These are phyloP conservation scores for Talaromyces rugulosus DNA, from an alignment of 2,329 filamentous ascomycete species.

Conservation along the genomic window DNA sequence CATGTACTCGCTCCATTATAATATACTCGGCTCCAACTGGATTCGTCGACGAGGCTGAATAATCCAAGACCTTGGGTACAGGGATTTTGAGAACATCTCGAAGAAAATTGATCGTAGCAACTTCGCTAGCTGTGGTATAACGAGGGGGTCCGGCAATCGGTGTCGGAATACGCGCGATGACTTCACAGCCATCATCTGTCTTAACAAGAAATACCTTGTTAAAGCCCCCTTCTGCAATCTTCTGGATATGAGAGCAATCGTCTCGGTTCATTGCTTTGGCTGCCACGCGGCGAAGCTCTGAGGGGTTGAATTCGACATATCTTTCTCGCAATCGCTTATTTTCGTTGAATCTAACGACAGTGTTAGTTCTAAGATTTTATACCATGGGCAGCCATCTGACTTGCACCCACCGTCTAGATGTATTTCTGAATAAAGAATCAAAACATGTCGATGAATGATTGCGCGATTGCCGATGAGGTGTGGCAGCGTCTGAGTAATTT, in stretches of 20 bases:
- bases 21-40: constrained; percentile 40
- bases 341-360: neutral
- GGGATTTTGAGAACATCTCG: constrained; percentile 27
- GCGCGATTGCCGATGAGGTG: no score
- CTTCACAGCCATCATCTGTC: constrained; percentile 20
- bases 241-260: neutral
- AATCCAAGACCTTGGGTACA: constrained; percentile 33
- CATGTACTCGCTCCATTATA: constrained; percentile 38
- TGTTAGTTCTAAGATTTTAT: neutral
- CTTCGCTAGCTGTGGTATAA: constrained; percentile 25
- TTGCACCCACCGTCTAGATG: constrained; percentile 12
- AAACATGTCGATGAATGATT: neutral
- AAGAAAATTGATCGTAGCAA: constrained; percentile 25
- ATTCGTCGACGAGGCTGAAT: constrained; percentile 32
- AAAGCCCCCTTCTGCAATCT: constrained; percentile 15
- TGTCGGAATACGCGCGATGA: constrained; percentile 24
- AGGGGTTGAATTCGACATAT: neutral
- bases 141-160: constrained; percentile 22
- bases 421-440: constrained; percentile 9
- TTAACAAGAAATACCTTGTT: constrained; percentile 26
- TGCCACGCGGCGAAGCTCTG: neutral
- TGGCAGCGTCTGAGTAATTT: no score
- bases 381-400: neutral
- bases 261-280: neutral
- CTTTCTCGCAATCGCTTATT: neutral